phyloP scores from a whole-genome alignment of 495 filamentous ascomycete genomes.

The Apiosordaria backusii region DNA sequence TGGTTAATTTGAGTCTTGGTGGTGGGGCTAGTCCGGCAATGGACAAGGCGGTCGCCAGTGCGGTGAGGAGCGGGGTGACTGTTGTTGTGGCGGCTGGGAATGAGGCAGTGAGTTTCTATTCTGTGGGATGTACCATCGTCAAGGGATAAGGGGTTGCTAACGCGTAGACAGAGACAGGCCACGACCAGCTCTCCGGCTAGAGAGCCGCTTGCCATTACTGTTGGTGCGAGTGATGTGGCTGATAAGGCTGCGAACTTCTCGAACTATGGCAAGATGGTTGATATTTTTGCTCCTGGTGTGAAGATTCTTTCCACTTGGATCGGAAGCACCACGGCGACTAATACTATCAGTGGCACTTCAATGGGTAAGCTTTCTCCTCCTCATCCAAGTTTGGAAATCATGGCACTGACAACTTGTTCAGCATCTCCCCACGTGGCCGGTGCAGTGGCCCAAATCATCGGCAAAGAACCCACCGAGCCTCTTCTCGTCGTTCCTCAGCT shows the following conservation, averaged over 20 bases:
- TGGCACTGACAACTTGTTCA: background rate
- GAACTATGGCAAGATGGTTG: constrained; percentile 33
- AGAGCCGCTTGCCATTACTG: constrained; percentile 50
- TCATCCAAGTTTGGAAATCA: background rate
- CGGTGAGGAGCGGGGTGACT: constrained; percentile 43
- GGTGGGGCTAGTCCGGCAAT: constrained; percentile 46
- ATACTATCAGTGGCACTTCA: constrained; percentile 57
- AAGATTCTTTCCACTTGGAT: constrained; percentile 53
- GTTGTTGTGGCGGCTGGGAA: constrained; percentile 51
- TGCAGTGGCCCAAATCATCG: background rate
- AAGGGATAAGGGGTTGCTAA: background rate
- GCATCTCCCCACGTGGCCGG: constrained; percentile 19
- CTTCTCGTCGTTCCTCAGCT: constrained; percentile 1
- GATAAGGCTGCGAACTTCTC: constrained; percentile 23
- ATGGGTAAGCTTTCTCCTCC: constrained; percentile 32
- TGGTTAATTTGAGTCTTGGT: constrained; percentile 49
- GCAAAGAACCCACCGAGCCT: background rate
- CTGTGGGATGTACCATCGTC: background rate
- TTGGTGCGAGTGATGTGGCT: constrained; percentile 47
- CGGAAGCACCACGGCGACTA: constrained; percentile 45
- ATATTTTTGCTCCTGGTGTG: constrained; percentile 54
- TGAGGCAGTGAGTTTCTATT: constrained; percentile 9
- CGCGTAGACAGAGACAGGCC: constrained; percentile 28
- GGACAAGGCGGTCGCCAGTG: constrained; percentile 43
- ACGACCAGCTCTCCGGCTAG: constrained; percentile 45